Evolutionary conservation across 768 basidiomycete genomes (phyloP).

Genomic region (Lentinus brumalis): DNA sequence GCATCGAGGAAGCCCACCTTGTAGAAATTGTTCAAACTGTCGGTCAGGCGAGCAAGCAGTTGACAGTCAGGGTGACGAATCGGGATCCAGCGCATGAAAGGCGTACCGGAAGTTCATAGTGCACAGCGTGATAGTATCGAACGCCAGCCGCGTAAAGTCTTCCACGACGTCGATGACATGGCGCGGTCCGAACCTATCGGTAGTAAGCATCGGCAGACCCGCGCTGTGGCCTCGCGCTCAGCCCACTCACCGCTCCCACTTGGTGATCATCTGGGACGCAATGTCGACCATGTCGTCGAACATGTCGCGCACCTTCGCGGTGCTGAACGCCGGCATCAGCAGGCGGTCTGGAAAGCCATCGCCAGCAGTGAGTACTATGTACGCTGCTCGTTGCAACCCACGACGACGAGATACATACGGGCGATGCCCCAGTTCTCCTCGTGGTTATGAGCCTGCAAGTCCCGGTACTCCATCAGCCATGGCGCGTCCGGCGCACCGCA

Average conservation of each 20-base stretch:
- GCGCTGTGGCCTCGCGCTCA: no score
- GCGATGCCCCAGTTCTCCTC: constrained; percentile 52
- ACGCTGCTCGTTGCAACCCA: no score
- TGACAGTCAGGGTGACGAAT: neutral
- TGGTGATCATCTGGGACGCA: constrained; percentile 42
- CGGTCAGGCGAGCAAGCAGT: constrained; percentile 1
- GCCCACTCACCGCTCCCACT: constrained; percentile 45
- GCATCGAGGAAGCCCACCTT: constrained; percentile 24
- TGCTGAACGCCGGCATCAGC: constrained; percentile 45
- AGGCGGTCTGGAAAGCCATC: constrained; percentile 35
- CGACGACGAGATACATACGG: constrained; percentile 34
- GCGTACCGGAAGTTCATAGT: constrained; percentile 43
- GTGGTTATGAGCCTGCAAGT: constrained; percentile 35
- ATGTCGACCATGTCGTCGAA: constrained; percentile 51
- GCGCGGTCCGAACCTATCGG: constrained; percentile 47
- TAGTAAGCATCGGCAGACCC: no score
- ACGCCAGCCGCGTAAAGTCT: constrained; percentile 50
- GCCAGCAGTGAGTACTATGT: neutral
- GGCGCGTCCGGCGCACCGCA: neutral
- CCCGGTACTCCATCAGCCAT: no score
- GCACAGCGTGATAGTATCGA: constrained; percentile 49
- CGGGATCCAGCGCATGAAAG: neutral
- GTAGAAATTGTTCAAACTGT: constrained; percentile 50
- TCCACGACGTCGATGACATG: constrained; percentile 44
- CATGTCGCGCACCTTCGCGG: constrained; percentile 46